Conservation (phyloP, 2,329 filamentous ascomycete species). For the Bipolaris gigantea region DNA sequence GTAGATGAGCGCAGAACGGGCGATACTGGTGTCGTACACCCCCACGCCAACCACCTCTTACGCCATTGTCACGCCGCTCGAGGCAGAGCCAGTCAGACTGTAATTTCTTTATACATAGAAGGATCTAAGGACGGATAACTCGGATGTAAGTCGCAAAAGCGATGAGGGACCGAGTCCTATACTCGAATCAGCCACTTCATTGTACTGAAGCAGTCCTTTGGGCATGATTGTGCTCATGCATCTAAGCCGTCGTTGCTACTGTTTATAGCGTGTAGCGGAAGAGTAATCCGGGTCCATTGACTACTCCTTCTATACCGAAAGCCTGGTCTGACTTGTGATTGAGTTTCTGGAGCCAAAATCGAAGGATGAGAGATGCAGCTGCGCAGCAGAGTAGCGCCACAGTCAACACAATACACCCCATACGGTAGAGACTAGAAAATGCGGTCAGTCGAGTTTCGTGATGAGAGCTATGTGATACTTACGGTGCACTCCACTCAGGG, state of each 20-base stretch:
- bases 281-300: slow-evolving; percentile 12
- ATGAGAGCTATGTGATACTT: not conserved
- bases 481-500: slow-evolving; percentile 23
- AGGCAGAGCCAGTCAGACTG: too few relatives aligned
- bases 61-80: not conserved
- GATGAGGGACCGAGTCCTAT: too few relatives aligned
- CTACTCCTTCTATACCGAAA: slow-evolving; percentile 19
- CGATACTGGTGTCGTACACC: not conserved
- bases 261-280: slow-evolving; percentile 17
- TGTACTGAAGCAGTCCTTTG: too few relatives aligned
- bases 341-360: slow-evolving; percentile 22
- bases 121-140: not conserved
- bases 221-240: not conserved
- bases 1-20: not conserved
- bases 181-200: not conserved
- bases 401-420: slow-evolving; percentile 27
- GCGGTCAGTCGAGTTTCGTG: not conserved
- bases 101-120: not conserved
- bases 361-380: slow-evolving; percentile 13
- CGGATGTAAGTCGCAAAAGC: not conserved
- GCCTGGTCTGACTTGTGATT: slow-evolving; percentile 18
- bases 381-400: slow-evolving; percentile 21
- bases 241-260: not conserved
- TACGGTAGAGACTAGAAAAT: slow-evolving; percentile 16
- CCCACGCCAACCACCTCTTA: not conserved